Evolutionary conservation across 495 filamentous ascomycete species (phyloP).

Genomic region (Penicillium taxi): DNA sequence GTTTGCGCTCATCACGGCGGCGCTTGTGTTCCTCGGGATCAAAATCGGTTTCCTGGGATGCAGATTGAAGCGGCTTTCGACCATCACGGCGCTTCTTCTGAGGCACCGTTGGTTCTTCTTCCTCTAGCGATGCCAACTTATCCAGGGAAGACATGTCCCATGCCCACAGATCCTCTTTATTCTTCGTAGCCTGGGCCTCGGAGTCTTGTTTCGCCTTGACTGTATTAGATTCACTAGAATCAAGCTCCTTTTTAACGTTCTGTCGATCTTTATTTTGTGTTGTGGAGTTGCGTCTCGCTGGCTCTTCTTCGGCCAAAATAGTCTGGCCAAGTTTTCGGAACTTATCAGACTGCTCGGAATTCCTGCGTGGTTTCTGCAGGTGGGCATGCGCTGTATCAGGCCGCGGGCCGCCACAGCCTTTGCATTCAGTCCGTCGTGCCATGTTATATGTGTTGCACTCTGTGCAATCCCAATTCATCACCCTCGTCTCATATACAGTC

Average conservation of each 20-base stretch:
- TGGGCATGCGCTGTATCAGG: not conserved
- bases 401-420: not conserved
- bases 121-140: constrained; percentile 13
- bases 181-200: constrained; percentile 3
- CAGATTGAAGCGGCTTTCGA: constrained; percentile 16
- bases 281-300: not conserved
- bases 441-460: not conserved
- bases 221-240: no score
- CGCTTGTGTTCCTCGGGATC: constrained; percentile 25
- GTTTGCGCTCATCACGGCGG: constrained; percentile 36
- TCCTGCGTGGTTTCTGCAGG: not conserved
- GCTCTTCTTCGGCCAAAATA: constrained; percentile 7
- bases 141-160: constrained; percentile 32
- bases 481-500: no score
- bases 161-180: constrained; percentile 22
- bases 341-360: constrained; percentile 8
- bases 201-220: constrained; percentile 1
- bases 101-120: constrained; percentile 2
- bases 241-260: not conserved
- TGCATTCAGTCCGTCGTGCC: not conserved
- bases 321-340: constrained; percentile 17
- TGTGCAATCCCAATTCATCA: no score
- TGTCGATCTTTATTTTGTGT: not conserved
- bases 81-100: constrained; percentile 23
- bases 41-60: constrained; percentile 31